phyloP scores from a whole-genome alignment of 2,329 filamentous ascomycete species.

The Didymella exigua region DNA sequence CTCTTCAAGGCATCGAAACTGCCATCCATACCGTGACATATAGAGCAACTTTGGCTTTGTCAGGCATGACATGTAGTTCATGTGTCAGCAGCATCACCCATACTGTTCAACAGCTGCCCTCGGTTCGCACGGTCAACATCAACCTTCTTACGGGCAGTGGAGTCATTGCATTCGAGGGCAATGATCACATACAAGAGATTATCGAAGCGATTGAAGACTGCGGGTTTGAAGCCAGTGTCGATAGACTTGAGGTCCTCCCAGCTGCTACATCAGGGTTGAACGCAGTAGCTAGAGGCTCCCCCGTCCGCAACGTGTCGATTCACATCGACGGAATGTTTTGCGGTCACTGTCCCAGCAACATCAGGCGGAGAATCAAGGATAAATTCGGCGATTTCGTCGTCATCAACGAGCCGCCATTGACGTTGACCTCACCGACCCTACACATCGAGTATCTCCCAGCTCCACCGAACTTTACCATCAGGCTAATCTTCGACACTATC shows the following conservation, averaged over 20 bases:
- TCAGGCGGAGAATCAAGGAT: conserved; percentile 59
- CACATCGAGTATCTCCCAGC: conserved; percentile 72
- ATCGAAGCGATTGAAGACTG: conserved; percentile 58
- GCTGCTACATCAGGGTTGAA: not conserved
- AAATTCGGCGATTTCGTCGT: conserved; percentile 57
- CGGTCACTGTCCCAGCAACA: conserved; percentile 55
- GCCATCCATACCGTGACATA: conserved; percentile 7
- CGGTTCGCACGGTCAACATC: conserved; percentile 56
- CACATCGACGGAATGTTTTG: conserved; percentile 54
- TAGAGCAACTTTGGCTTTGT: conserved; percentile 56
- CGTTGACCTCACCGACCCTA: conserved; percentile 67
- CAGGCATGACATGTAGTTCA: conserved; percentile 66
- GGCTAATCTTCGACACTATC: conserved; percentile 73
- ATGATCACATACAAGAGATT: conserved; percentile 52
- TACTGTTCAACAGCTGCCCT: conserved; percentile 55
- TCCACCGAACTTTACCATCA: conserved; percentile 73
- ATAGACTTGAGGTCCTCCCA: conserved; percentile 36
- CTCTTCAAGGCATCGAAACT: conserved; percentile 28
- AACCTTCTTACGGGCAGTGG: conserved; percentile 60
- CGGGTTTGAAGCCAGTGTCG: conserved; percentile 51
- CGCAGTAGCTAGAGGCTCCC: conserved; percentile 18
- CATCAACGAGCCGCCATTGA: conserved; percentile 62
- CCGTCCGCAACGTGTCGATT: conserved; percentile 43
- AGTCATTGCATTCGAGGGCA: conserved; percentile 56
- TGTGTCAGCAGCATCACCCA: conserved; percentile 60